phyloP scores from a whole-genome alignment of 2,329 filamentous ascomycete genomes.

The Pseudocercospora eumusae region DNA sequence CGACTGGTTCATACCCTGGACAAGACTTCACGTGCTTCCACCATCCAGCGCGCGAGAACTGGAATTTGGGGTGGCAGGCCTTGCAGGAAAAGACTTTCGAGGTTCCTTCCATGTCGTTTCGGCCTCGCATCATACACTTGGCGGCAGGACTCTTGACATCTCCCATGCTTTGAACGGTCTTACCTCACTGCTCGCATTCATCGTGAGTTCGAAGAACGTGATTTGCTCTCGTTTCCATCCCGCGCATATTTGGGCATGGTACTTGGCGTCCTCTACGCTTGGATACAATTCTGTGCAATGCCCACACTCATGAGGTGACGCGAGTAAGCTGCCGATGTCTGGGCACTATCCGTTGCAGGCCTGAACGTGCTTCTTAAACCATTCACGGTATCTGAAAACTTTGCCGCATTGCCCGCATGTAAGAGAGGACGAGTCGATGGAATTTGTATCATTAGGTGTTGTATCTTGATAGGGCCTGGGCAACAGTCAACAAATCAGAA shows the following conservation, averaged over 20 bases:
- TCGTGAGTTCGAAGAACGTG: neutral
- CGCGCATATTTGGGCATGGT: neutral
- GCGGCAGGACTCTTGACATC: neutral
- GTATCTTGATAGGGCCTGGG: neutral
- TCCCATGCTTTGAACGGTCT: neutral
- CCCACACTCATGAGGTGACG: neutral
- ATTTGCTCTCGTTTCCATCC: neutral
- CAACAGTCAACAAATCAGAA: constrained; percentile 7
- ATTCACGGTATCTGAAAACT: constrained; percentile 7
- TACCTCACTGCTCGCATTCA: neutral
- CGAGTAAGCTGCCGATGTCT: neutral
- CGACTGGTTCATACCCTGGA: neutral
- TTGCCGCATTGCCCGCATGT: constrained; percentile 6
- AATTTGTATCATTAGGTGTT: constrained; percentile 9
- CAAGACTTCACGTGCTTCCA: neutral
- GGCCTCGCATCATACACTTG: neutral
- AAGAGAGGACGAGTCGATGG: neutral
- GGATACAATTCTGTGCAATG: neutral
- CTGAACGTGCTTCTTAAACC: constrained; percentile 12
- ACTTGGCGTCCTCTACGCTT: neutral
- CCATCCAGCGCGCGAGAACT: neutral
- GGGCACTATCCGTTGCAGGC: neutral
- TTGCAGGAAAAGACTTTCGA: neutral
- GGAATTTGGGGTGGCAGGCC: neutral
- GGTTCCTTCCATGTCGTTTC: neutral